Base-by-base conservation (phyloP, 2,329 filamentous ascomycete genomes). In the Penicillium polonicum region DNA sequence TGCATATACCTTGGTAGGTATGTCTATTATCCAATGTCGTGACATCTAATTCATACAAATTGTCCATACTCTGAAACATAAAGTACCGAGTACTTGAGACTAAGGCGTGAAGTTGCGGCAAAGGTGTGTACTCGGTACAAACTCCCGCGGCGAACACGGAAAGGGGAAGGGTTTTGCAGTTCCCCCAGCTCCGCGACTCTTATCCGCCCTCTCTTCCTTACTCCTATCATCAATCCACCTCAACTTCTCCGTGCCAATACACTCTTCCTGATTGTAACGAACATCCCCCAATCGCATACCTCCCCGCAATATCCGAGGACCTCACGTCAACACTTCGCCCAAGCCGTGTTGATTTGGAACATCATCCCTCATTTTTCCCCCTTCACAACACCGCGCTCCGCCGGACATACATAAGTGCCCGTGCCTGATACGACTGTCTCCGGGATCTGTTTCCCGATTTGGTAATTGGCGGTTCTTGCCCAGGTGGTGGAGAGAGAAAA, bases 141-240 rank as follows among this genome's bases (percentile, higher is more conserved):
- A 13, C 6, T 17, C 21, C 21, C 2, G 23, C 35, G 50, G 42
- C 42, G 41, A 46, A 31, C 13, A 57, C 42, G 54, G 42, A 57
- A 48, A 57, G 54, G 54, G 42, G 48, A 57, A 52, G 15, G 54
- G 10, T 48, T 54, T 54, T 54, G 35, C 52, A 48, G 33, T 52
- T 56, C 39, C 29, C 35, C 39, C 51, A 52, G 46, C 29, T 42
- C 38, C 21, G 36, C 41, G 42, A 58, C 44, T 52, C 53, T 43
- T 41, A 55, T 52, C 35, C 42, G 41, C 27, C 10, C n/a, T 46
- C 39, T 52, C 25, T 48, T 44, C 38, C 36, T 33, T 53, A 41
- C 42, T 45, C 27, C 10, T 25, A 46, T 55, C 31, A n/a, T 10
- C 48, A 29, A 31, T 29, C 29, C 29, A 54, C 25, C 21, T 36